A percentile compares a stretch with the other conserved stretches of the same genome.
These are phyloP conservation scores for Gelatoporia subvermispora DNA, from an alignment of 768 basidiomycete species.

Conservation along the genomic window DNA sequence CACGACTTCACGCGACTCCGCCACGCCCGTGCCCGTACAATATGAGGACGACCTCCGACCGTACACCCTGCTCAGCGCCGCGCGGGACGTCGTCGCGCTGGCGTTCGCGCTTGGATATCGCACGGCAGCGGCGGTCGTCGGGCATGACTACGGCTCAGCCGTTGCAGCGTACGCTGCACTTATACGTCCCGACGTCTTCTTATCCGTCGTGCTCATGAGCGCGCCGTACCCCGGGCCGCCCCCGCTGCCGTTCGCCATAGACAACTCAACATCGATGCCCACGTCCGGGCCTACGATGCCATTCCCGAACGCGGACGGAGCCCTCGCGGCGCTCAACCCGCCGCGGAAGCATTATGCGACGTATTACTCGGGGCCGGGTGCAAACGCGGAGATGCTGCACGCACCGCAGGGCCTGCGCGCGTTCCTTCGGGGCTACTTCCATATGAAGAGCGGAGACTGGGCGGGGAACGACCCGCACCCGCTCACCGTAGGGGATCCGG, in stretches of 20 bases:
- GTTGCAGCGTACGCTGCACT: conserved; percentile 52
- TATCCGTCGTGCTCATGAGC: conserved; percentile 55
- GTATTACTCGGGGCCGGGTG: conserved; percentile 44
- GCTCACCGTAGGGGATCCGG: conserved; percentile 21
- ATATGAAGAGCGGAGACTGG: conserved; percentile 58
- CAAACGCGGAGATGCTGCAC: conserved; percentile 39
- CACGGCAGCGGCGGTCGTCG: conserved; percentile 45
- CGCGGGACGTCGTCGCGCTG: conserved; percentile 48
- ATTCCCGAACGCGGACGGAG: conserved; percentile 5
- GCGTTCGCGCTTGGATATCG: conserved; percentile 46
- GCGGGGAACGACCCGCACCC: conserved; percentile 35
- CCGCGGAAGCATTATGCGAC: conserved; percentile 54
- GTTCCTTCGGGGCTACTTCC: conserved; percentile 50
- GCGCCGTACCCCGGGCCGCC: conserved; percentile 48
- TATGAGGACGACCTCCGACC: conserved; percentile 48
- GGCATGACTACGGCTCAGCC: conserved; percentile 56
- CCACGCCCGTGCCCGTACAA: conserved; percentile 16
- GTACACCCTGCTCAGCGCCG: conserved; percentile 47
- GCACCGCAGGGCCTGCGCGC: conserved; percentile 39
- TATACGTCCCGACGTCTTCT: conserved; percentile 52
- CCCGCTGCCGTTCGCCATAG: conserved; percentile 18
- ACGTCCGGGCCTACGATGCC: not conserved
- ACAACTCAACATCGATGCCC: not conserved
- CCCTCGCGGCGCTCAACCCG: conserved; percentile 38
- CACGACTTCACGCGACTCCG: conserved; percentile 7